phyloP scores from a whole-genome alignment of 768 basidiomycete genomes.

The Suillus discolor region DNA sequence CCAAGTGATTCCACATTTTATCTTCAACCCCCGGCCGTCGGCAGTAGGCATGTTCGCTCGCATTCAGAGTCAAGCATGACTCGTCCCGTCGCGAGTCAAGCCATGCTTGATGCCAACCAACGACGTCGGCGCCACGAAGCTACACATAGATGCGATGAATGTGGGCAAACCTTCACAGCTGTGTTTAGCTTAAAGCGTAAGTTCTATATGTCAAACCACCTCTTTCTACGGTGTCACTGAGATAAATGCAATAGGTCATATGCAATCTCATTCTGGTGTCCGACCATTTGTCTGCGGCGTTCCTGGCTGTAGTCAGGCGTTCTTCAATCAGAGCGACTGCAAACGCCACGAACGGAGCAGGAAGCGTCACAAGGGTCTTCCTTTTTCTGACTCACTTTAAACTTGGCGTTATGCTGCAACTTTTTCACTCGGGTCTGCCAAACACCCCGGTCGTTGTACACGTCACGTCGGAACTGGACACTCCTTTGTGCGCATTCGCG shows the following conservation, averaged over 20 bases:
- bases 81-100: constrained; percentile 31
- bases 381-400: constrained; percentile 4
- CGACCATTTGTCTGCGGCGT: constrained; percentile 28
- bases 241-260: constrained; percentile 22
- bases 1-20: constrained; percentile 12
- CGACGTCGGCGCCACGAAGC: constrained; percentile 33
- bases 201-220: constrained; percentile 2
- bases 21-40: not conserved
- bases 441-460: not conserved
- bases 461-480: not conserved
- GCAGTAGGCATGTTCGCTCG: constrained; percentile 17
- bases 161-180: constrained; percentile 31
- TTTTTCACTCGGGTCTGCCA: not conserved
- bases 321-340: constrained; percentile 36
- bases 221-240: not conserved
- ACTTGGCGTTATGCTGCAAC: not conserved
- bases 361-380: constrained; percentile 31
- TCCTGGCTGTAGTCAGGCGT: constrained; percentile 28
- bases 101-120: constrained; percentile 34
- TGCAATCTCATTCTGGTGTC: constrained; percentile 30
- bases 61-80: constrained; percentile 17
- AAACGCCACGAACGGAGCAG: constrained; percentile 36
- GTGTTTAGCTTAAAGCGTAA: constrained; percentile 35
- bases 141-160: constrained; percentile 19
- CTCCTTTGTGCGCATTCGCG: not conserved